Evolutionary conservation across 305 asterid species (phyloP), one percentile per base, ranked within the genome.

Genomic region (Solanum hybrid): DNA sequence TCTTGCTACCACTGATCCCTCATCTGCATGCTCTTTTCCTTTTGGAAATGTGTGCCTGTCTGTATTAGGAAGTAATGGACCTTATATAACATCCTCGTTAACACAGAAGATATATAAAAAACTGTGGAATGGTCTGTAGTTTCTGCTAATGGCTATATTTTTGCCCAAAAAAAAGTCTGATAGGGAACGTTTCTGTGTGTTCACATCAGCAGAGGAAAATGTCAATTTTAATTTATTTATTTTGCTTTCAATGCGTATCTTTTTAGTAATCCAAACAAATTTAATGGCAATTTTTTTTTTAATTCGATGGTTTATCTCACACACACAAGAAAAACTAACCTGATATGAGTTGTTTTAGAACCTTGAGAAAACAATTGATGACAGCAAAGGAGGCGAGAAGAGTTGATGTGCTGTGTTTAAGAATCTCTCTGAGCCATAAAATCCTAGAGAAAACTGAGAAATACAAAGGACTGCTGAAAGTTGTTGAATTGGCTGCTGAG

Each of bases 381-480:
- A 95, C 92, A 87, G 98, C 98, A 31, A 94, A 91, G 90, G 98
- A 95, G 87, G 97, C 99, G 16, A 96, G 99, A 88, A 93, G 98
- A 89, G 98, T 97, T 29, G 99, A 96, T 91, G 94, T 93, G 84
- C 89, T 97, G 75, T 93, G 99, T 95, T 94, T 93, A 87, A 91
- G 98, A 91, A 94, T 97, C 91, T 94, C 95, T 35, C 93, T 97
- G 24, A 92, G 96, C 92, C 94, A 93, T 91, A 95, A 94, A 91
- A 95, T 97, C 93, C 98, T 97, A 87, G 91, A 94, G 22, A 96
- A 98, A 29, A 95, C 96, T 22, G 93, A 94, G 88, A 95, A 93
- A 34, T 96, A 95, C 91, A 93, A 95, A 89, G 91, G 93, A 87
- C 93, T 95, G 31, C 94, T 89, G 35, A 89, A 90, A 84, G 90